A percentile compares a stretch with the other conserved stretches of the same genome.
These are phyloP conservation scores for Diaporthe eres DNA, from an alignment of 2,329 filamentous ascomycete species.

Conservation along the genomic window DNA sequence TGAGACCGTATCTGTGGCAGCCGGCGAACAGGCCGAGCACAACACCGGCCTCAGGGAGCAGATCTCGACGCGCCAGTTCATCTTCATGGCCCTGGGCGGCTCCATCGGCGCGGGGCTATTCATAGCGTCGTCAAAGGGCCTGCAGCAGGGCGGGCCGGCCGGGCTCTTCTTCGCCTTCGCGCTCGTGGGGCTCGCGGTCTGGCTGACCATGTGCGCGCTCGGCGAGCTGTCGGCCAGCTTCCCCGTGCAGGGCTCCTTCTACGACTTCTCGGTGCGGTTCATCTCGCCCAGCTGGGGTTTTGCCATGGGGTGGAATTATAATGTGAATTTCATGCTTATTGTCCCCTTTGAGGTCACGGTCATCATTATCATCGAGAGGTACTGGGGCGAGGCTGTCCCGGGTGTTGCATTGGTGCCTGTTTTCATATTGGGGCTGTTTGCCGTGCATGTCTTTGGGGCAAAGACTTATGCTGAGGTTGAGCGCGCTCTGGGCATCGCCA, in stretches of 20 bases:
- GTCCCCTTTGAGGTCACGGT: conserved; percentile 56
- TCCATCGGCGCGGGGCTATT: conserved; percentile 56
- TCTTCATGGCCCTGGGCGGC: conserved; percentile 53
- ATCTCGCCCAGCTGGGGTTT: conserved; percentile 56
- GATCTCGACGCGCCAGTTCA: conserved; percentile 54
- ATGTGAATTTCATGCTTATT: conserved; percentile 53
- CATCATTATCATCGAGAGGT: conserved; percentile 50
- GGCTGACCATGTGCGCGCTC: conserved; percentile 49
- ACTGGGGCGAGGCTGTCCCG: conserved; percentile 48
- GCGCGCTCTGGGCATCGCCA: conserved; percentile 66
- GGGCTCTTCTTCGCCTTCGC: conserved; percentile 51
- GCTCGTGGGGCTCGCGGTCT: conserved; percentile 51
- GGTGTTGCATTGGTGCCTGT: conserved; percentile 53
- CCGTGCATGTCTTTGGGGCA: conserved; percentile 59
- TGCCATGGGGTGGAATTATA: conserved; percentile 58
- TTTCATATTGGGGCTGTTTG: conserved; percentile 56
- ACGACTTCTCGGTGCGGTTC: conserved; percentile 55
- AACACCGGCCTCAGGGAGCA: conserved; percentile 44
- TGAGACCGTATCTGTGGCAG: neutral
- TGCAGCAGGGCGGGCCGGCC: conserved; percentile 51
- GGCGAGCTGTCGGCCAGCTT: conserved; percentile 51
- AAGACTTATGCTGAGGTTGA: conserved; percentile 63
- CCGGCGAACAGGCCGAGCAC: conserved; percentile 1
- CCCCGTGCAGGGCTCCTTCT: conserved; percentile 55
- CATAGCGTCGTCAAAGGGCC: conserved; percentile 50